These are phyloP conservation scores for Pseudogymnoascus destructans DNA, from an alignment of 2,329 filamentous ascomycete species.

Conservation along the genomic window DNA sequence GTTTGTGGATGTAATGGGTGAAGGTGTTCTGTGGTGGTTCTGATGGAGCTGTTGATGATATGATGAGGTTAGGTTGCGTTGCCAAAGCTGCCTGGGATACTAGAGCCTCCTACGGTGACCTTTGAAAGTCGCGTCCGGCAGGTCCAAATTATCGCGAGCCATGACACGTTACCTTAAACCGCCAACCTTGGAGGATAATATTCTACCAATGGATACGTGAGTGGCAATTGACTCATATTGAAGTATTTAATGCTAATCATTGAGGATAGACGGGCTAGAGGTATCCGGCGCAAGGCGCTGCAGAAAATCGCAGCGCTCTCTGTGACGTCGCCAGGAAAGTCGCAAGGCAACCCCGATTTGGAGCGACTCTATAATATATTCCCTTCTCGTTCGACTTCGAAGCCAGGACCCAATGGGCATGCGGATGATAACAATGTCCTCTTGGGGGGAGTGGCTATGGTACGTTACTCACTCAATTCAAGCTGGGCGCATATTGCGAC, in stretches of 20 bases:
- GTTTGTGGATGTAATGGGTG: constrained; percentile 4
- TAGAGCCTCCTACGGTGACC: constrained; percentile 3
- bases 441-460: constrained; percentile 47
- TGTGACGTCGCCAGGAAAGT: constrained; percentile 37
- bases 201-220: constrained; percentile 28
- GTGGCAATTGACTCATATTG: constrained; percentile 10
- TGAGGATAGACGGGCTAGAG: constrained; percentile 29
- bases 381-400: constrained; percentile 29
- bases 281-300: constrained; percentile 48
- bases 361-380: constrained; percentile 48
- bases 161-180: constrained; percentile 4
- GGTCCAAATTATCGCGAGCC: background rate
- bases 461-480: constrained; percentile 24
- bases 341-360: constrained; percentile 50
- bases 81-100: constrained; percentile 7
- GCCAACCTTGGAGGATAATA: constrained; percentile 9
- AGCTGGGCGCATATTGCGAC: background rate
- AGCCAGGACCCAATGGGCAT: constrained; percentile 31
- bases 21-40: background rate
- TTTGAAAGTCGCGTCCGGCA: background rate
- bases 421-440: constrained; percentile 37
- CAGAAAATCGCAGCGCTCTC: constrained; percentile 54
- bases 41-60: constrained; percentile 4
- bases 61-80: constrained; percentile 9
- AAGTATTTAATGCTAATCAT: constrained; percentile 5